Percentiles rank a stretch among this genome's conserved stretches.
phyloP scores from a whole-genome alignment of 1,139 yeast genomes.

The Sugiyamaella japonica region DNA sequence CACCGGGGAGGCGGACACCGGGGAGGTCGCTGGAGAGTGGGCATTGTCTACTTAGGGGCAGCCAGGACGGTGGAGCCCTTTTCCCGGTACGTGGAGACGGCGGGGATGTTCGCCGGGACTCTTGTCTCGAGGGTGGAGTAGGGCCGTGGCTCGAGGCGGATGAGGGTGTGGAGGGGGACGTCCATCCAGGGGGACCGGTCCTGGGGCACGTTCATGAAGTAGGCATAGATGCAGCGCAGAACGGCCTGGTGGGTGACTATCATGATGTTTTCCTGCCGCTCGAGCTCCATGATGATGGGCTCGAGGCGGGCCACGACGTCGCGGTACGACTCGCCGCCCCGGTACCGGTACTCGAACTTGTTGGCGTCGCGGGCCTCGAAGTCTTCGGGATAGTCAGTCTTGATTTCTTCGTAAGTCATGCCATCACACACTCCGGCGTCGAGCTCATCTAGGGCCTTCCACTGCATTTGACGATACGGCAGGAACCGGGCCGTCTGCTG shows the following conservation, averaged over 20 bases:
- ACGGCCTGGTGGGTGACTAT: slow-evolving; percentile 98
- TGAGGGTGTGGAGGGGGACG: slow-evolving; percentile 92
- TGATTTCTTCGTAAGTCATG: slow-evolving; percentile 84
- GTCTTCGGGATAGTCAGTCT: slow-evolving; percentile 83
- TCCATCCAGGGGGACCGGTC: slow-evolving; percentile 99
- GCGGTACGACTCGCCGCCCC: slow-evolving; percentile 96
- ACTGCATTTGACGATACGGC: slow-evolving; percentile 79
- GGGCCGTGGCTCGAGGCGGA: slow-evolving; percentile 91
- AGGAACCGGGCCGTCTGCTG: slow-evolving; percentile 87
- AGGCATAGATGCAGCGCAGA: slow-evolving; percentile 91
- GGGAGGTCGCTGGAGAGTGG: not conserved
- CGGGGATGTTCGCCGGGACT: slow-evolving; percentile 94
- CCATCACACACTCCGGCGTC: slow-evolving; percentile 99
- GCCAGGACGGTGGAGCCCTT: slow-evolving; percentile 53
- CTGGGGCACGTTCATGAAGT: slow-evolving; percentile 97
- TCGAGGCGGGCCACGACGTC: slow-evolving; percentile 93
- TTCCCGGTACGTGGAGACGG: slow-evolving; percentile 94
- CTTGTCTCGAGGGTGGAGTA: slow-evolving; percentile 85
- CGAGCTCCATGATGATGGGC: slow-evolving; percentile 97
- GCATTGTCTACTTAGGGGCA: slow-evolving; percentile 15
- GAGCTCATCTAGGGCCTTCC: slow-evolving; percentile 96
- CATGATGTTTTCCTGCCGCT: slow-evolving; percentile 91
- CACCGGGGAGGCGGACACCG: slow-evolving; percentile 1
- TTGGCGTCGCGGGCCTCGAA: slow-evolving; percentile 94
- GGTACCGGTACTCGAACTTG: slow-evolving; percentile 90